These are phyloP conservation scores for Leccinum truebloodii DNA, from an alignment of 768 basidiomycete genomes.

Conservation along the genomic window DNA sequence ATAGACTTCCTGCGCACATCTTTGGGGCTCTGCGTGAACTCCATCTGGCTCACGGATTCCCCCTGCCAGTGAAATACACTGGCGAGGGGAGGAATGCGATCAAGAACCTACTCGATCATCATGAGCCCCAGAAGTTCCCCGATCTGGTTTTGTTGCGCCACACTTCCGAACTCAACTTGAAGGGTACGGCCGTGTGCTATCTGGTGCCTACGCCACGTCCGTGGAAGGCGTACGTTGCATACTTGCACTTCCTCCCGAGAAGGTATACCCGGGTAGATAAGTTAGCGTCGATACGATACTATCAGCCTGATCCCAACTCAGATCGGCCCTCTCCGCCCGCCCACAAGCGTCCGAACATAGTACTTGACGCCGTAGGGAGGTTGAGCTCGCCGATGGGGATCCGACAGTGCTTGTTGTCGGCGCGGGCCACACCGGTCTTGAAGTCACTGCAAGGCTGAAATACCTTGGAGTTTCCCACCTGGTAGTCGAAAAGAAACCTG, in stretches of 20 bases:
- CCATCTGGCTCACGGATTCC: constrained; percentile 21
- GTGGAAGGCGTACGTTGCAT: constrained; percentile 67
- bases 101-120: constrained; percentile 40
- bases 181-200: constrained; percentile 53
- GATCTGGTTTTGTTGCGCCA: constrained; percentile 61
- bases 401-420: constrained; percentile 65
- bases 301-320: constrained; percentile 5
- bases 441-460: constrained; percentile 65
- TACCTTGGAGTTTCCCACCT: constrained; percentile 56
- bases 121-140: constrained; percentile 38
- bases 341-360: constrained; percentile 45
- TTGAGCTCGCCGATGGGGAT: constrained; percentile 47
- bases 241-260: constrained; percentile 59
- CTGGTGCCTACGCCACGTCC: constrained; percentile 46
- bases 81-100: constrained; percentile 39
- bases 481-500: constrained; percentile 54
- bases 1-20: no score
- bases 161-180: constrained; percentile 55
- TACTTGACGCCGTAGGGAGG: constrained; percentile 48
- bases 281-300: not conserved
- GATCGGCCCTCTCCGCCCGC: constrained; percentile 44
- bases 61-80: no score
- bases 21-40: constrained; percentile 27
- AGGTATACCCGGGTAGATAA: constrained; percentile 22
- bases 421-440: constrained; percentile 68